Percentiles rank a stretch among this genome's conserved stretches.
phyloP scores from a whole-genome alignment of 805 yeast species.

The Sugiyamaella boreocaroliniensis region DNA sequence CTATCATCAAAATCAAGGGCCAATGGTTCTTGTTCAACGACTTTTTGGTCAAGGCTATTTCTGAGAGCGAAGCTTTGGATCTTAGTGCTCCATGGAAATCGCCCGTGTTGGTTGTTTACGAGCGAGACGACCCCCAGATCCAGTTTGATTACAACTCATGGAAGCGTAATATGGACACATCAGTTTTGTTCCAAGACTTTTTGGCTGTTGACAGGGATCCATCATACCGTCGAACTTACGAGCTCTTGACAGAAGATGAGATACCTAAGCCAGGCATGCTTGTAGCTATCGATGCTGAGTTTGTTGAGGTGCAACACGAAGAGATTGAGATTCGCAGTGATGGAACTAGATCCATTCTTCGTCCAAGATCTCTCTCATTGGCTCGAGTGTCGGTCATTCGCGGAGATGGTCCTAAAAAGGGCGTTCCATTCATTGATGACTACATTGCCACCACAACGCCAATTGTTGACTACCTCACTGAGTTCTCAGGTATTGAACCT shows the following conservation, averaged over 20 bases:
- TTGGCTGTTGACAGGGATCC: slow-evolving; percentile 55
- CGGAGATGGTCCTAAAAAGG: slow-evolving; percentile 52
- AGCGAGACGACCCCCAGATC: slow-evolving; percentile 27
- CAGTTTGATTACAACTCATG: slow-evolving; percentile 44
- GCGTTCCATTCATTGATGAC: slow-evolving; percentile 86
- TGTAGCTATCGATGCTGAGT: slow-evolving; percentile 95
- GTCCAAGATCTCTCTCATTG: slow-evolving; percentile 68
- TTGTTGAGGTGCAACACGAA: slow-evolving; percentile 76
- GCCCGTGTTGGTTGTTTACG: slow-evolving; percentile 66
- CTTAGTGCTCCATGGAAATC: slow-evolving; percentile 73
- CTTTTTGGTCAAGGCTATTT: slow-evolving; percentile 71
- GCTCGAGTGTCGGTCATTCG: slow-evolving; percentile 87
- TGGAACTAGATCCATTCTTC: slow-evolving; percentile 61
- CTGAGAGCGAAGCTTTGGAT: slow-evolving; percentile 72
- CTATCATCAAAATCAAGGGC: slow-evolving; percentile 27
- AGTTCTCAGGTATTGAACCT: slow-evolving; percentile 86
- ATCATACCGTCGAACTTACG: slow-evolving; percentile 53
- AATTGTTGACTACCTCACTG: slow-evolving; percentile 80
- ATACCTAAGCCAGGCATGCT: slow-evolving; percentile 70
- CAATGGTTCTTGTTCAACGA: slow-evolving; percentile 86
- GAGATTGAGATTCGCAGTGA: slow-evolving; percentile 67
- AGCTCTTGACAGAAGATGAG: slow-evolving; percentile 57
- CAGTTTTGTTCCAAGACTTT: slow-evolving; percentile 68
- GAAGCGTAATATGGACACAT: slow-evolving; percentile 48
- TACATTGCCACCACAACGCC: slow-evolving; percentile 63